Evolutionary conservation across 148 eudicot genomes (phyloP), one percentile per base, ranked within the genome.

Genomic region (Arbutus unedo): DNA sequence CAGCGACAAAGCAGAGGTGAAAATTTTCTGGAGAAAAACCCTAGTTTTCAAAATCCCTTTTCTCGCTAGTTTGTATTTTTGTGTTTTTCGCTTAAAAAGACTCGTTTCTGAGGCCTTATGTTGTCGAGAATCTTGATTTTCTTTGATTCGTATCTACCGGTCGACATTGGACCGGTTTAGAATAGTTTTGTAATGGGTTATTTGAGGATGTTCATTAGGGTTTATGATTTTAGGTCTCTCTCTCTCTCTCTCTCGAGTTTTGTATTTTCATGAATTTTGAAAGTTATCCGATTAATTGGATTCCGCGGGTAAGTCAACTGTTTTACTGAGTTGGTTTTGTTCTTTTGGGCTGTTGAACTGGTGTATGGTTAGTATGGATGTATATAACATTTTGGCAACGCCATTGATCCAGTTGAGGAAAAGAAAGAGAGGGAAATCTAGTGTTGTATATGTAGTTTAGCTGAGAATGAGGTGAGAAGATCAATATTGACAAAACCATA

Each of bases 1-100:
- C 94, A 8, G 74, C 86, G 13, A 79, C 92, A 11, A 93, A 91
- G 80, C 93, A 84, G 76, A 88, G 96, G 96, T 93, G 16, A 47
- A 13, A 0, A 48, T 49, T 62, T 75, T 74, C 13, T 71, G 8
- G 6, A 1, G 14, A 18, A 8, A 64, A 44, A 23, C 64, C 77
- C 72, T 53, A 75, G 50, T 13, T 57, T 66, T 53, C 4, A 7
- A 16, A 19, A 0, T 70, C 70, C 64, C 2, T 0, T 9, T 15
- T 10, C 50, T 70, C 50, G 51, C 0, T 49, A 41, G 47, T 44
- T 55, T 1, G 2, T 15, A 23, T 25, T 62, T 62, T 79, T 23
- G 16, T n/a, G 23, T 15, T 48, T 66, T 59, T 13, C 57, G 8
- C 43, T 38, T 8, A 1, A 51, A 13, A 77, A 77, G 66, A 77